phyloP scores from a whole-genome alignment of 345 rosid genomes.

The Eucalyptus paniculata region DNA sequence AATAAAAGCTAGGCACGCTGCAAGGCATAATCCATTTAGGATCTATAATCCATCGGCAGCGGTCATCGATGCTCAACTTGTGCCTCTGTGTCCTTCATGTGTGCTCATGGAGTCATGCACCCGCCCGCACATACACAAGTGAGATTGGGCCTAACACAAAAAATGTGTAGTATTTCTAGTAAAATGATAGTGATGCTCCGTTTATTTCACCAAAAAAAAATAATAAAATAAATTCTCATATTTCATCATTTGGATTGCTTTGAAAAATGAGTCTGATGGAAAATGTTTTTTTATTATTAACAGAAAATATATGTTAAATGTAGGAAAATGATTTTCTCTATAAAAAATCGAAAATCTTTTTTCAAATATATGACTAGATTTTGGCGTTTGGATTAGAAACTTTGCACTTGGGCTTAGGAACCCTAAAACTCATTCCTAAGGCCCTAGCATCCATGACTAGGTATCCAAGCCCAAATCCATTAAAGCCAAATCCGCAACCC shows the following conservation, averaged over 20 bases:
- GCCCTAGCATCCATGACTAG: no score
- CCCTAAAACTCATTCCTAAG: not conserved
- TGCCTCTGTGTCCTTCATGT: not conserved
- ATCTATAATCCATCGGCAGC: no score
- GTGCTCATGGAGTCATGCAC: not conserved
- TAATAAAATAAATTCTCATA: no score
- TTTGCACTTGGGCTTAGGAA: not conserved
- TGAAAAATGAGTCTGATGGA: no score
- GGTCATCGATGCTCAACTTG: not conserved
- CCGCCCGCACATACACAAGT: accelerated
- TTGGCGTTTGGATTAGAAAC: accelerated
- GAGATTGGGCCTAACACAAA: not conserved
- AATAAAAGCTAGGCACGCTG: not conserved
- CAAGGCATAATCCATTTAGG: not conserved
- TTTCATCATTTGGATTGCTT: not conserved
- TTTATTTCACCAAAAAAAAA: no score
- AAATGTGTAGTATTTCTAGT: not conserved
- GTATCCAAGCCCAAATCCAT: not conserved
- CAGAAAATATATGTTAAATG: no score
- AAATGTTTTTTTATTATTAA: no score
- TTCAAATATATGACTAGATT: no score
- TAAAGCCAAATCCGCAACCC: not conserved
- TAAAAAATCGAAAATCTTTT: accelerated
- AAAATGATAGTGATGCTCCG: accelerated
- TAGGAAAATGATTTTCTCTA: accelerated